Evolutionary conservation across 768 basidiomycete genomes (phyloP).

Genomic region (Leccinellum rugosiceps): DNA sequence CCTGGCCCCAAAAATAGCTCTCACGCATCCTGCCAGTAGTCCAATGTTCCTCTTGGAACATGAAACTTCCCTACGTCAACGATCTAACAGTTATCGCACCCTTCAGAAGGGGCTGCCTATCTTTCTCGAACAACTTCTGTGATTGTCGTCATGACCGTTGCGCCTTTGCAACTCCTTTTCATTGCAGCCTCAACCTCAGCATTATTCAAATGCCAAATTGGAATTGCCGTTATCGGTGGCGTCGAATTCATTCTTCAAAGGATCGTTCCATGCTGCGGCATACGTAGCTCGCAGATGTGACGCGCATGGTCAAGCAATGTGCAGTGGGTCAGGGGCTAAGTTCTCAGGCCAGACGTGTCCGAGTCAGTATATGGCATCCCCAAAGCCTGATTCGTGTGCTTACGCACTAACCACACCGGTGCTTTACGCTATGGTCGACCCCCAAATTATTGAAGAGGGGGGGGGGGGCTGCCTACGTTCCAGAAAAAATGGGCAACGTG

Average conservation of each 20-base stretch:
- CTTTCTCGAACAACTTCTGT: conserved; percentile 19
- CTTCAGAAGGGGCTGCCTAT: not conserved
- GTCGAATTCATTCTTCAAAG: conserved; percentile 20
- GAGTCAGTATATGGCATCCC: conserved; percentile 11
- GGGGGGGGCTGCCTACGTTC: conserved; percentile 13
- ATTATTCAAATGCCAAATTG: conserved; percentile 21
- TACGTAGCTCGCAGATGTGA: conserved; percentile 3
- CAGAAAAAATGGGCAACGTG: conserved; percentile 29
- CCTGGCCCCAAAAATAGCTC: conserved; percentile 23
- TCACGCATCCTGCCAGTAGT: conserved; percentile 15
- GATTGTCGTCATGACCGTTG: conserved; percentile 23
- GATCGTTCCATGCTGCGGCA: conserved; percentile 21
- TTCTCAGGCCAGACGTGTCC: conserved; percentile 1
- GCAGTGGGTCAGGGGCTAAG: conserved; percentile 29
- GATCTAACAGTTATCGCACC: conserved; percentile 10
- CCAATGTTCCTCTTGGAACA: conserved; percentile 18
- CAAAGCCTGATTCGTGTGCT: conserved; percentile 18
- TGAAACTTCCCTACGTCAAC: conserved; percentile 14
- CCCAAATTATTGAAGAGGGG: conserved; percentile 10
- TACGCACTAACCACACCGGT: conserved; percentile 13
- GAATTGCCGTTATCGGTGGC: conserved; percentile 27
- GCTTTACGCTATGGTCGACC: conserved; percentile 18
- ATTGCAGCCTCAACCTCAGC: conserved; percentile 6
- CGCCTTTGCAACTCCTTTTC: conserved; percentile 11
- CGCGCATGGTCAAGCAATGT: not conserved